phyloP scores from a whole-genome alignment of 2,329 filamentous ascomycete genomes.

The Chaetomium sp. region DNA sequence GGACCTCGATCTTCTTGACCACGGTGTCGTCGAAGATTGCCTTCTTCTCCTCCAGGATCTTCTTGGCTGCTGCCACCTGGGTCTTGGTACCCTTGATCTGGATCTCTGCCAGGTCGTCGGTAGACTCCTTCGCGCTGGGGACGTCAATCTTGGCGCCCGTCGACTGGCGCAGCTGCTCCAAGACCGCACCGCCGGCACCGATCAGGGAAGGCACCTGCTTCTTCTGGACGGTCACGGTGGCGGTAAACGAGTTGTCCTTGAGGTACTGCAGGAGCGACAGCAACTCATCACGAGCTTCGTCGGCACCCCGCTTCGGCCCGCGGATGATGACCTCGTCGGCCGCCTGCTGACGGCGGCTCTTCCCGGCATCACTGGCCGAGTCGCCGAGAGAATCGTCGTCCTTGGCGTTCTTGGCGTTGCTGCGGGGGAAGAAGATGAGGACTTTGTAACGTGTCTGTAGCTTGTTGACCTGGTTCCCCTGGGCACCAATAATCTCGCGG shows the following conservation, averaged over 20 bases:
- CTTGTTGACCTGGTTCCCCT: slow-evolving; percentile 85
- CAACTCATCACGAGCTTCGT: slow-evolving; percentile 89
- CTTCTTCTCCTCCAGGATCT: slow-evolving; percentile 82
- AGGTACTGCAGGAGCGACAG: slow-evolving; percentile 86
- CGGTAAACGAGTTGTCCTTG: slow-evolving; percentile 81
- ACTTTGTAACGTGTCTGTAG: slow-evolving; percentile 93
- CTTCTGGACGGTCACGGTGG: slow-evolving; percentile 81
- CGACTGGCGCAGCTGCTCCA: slow-evolving; percentile 83
- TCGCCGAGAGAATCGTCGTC: slow-evolving; percentile 74
- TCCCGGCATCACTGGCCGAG: slow-evolving; percentile 67
- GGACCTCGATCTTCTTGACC: slow-evolving; percentile 80
- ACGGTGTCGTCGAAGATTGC: slow-evolving; percentile 90
- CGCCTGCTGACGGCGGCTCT: slow-evolving; percentile 70
- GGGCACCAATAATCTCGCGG: slow-evolving; percentile 86
- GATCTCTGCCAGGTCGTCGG: slow-evolving; percentile 76
- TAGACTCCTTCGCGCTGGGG: slow-evolving; percentile 74
- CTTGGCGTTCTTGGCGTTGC: slow-evolving; percentile 58
- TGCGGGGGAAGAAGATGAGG: slow-evolving; percentile 87
- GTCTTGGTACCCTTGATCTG: slow-evolving; percentile 89
- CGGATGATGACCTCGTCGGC: slow-evolving; percentile 88
- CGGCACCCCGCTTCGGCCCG: slow-evolving; percentile 89
- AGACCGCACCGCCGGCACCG: slow-evolving; percentile 83
- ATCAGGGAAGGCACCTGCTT: slow-evolving; percentile 93
- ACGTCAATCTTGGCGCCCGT: slow-evolving; percentile 92
- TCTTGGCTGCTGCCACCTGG: slow-evolving; percentile 89